Base-by-base conservation (phyloP, 306 rosid species). In the Gillenia trifoliata region DNA sequence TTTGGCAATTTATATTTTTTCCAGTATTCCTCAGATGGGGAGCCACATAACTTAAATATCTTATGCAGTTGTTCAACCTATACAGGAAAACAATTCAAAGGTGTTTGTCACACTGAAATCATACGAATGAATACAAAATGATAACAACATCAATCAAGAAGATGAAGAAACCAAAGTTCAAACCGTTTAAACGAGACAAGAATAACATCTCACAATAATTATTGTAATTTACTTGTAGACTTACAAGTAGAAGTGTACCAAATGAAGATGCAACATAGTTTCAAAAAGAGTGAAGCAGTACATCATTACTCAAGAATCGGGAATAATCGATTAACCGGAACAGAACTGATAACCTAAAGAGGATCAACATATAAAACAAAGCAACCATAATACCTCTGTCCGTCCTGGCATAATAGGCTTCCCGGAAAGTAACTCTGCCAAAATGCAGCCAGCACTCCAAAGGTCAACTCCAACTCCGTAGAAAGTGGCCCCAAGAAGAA, bases 31-130 rank as follows among this genome's bases (percentile, higher is more conserved):
- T 89, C 98, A 30, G 90, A 79, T 59, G 98, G 98, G 71, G 99
- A 92, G 71, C 99, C 99, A 79, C 99, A 94, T 79, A 94, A 78
- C 77, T 94, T 94, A 80, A 94, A 94, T 86, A 94, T 94, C 85
- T 90, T 94, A 80, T 94, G 99, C 77, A 94, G 90, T 77, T 94
- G 99, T 73, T 94, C 99, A 80, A 92, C 99, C 99, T 94, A 75
- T 22, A 55, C 70, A 82, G 56, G 67, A 77, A 84, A 64, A 49
- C 33, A 82, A 77, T 81, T 28, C 65, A 59, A 75, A 71, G 75
- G 73, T 75, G 79, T 26, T 82, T 43, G 77, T 54, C 83, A 87
- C 72, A 74, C 75, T 69, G 76, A 78, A 71, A 77, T 55, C 76
- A 64, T 49, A 29, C 17, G 52, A 77, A 68, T 60, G 65, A 66